phyloP scores from a whole-genome alignment of 139 green algal species.

The Nannochloris sp. region DNA sequence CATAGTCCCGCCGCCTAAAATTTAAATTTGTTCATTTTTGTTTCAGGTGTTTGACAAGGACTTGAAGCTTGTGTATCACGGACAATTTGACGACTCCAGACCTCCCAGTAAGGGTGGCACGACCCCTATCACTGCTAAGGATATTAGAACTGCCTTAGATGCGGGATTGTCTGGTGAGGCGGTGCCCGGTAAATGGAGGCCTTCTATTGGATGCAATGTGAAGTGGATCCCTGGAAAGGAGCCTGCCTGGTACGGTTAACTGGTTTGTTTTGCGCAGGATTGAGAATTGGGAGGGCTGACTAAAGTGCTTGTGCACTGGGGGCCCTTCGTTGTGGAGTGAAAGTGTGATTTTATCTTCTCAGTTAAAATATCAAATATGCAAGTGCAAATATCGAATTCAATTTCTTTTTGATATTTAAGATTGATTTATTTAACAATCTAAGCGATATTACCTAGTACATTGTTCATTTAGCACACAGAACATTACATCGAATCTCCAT shows the following conservation, averaged over 20 bases:
- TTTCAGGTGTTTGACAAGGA: conserved; percentile 55
- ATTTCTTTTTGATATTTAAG: not conserved
- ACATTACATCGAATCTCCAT: not conserved
- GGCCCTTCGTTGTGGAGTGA: too few species aligned
- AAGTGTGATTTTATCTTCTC: too few species aligned
- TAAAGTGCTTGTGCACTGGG: too few species aligned
- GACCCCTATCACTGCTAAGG: conserved; percentile 25
- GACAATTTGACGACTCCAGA: conserved; percentile 59
- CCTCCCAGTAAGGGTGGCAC: conserved; percentile 18
- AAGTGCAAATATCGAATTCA: too few species aligned
- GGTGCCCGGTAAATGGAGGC: conserved; percentile 12
- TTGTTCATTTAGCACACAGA: not conserved
- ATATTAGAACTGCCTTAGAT: conserved; percentile 56
- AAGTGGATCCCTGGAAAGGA: conserved; percentile 48
- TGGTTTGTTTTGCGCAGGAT: too few species aligned
- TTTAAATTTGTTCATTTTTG: conserved; percentile 64
- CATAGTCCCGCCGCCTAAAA: too few species aligned
- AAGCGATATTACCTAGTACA: not conserved
- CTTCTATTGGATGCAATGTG: conserved; percentile 59
- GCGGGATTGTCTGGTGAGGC: conserved; percentile 32
- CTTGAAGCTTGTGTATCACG: conserved; percentile 68
- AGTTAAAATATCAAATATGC: too few species aligned
- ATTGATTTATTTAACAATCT: not conserved
- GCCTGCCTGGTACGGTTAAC: conserved; percentile 20
- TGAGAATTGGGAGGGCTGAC: too few species aligned